Evolutionary conservation across 768 basidiomycete species (phyloP).

Genomic region (Lactifluus volemus): DNA sequence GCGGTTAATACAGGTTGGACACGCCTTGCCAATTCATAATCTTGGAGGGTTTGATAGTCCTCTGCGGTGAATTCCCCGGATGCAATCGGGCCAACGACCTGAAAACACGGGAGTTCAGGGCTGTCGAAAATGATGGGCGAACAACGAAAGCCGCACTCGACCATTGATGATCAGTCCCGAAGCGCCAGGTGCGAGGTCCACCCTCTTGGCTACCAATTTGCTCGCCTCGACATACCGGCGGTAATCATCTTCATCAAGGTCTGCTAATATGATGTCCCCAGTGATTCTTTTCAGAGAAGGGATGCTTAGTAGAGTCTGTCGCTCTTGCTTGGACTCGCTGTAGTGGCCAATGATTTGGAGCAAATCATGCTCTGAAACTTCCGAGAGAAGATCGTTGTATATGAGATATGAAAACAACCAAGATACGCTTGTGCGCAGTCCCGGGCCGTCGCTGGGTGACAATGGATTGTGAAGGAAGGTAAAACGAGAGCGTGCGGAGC

Average conservation of each 20-base stretch:
- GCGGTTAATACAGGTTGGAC: conserved; percentile 61
- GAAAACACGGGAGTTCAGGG: neutral
- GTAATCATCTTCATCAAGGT: conserved; percentile 31
- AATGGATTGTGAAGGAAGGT: conserved; percentile 71
- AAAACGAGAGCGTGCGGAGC: conserved; percentile 45
- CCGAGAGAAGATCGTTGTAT: conserved; percentile 31
- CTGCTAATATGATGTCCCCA: conserved; percentile 28
- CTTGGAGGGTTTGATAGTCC: conserved; percentile 67
- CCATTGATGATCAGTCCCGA: conserved; percentile 73
- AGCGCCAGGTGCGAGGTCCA: conserved; percentile 53
- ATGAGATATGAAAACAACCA: conserved; percentile 45
- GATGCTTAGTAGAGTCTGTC: conserved; percentile 35
- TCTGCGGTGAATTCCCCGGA: conserved; percentile 48
- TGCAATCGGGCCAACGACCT: conserved; percentile 74
- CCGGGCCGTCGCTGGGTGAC: conserved; percentile 15
- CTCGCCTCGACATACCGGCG: conserved; percentile 36
- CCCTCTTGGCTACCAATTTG: conserved; percentile 41
- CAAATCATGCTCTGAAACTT: conserved; percentile 32
- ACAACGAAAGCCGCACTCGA: conserved; percentile 43
- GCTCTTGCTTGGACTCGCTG: conserved; percentile 14
- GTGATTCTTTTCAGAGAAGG: conserved; percentile 29
- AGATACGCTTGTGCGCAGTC: conserved; percentile 29
- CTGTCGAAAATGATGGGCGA: neutral
- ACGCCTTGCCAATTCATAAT: conserved; percentile 68
- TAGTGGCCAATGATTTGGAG: conserved; percentile 32